Evolutionary conservation across 257 asterid species (phyloP).

Genomic region (Nicotiana tabacum): DNA sequence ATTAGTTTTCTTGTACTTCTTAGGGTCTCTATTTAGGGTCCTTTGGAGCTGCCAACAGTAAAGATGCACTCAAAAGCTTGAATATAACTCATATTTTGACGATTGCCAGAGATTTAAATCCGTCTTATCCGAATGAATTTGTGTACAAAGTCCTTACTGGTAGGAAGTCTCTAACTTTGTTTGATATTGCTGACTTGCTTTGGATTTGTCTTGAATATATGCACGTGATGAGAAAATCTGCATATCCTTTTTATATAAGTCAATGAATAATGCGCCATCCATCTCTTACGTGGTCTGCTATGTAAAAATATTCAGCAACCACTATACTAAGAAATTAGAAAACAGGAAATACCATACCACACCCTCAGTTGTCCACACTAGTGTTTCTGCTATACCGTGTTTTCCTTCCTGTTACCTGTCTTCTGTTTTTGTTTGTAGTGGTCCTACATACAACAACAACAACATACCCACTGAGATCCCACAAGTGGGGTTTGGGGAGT

Average conservation of each 20-base stretch:
- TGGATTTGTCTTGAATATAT: background rate
- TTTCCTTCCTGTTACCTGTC: background rate
- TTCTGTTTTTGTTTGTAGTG: background rate
- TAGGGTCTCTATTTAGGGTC: constrained; percentile 95
- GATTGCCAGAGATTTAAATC: constrained; percentile 42
- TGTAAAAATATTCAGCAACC: background rate
- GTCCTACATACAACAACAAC: background rate
- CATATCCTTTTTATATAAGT: background rate
- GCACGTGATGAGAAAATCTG: background rate
- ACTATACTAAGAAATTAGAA: background rate
- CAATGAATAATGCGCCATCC: background rate
- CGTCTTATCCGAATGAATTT: constrained; percentile 57
- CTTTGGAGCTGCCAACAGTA: constrained; percentile 71
- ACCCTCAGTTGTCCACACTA: background rate
- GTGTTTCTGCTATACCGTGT: background rate
- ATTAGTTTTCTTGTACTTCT: constrained; percentile 10
- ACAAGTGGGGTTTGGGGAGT: no score
- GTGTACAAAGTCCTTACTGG: constrained; percentile 59
- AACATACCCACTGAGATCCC: no score
- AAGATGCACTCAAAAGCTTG: constrained; percentile 45
- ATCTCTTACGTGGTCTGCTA: background rate
- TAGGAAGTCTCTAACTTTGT: constrained; percentile 15
- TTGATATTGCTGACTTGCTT: background rate
- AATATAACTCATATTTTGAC: constrained; percentile 76
- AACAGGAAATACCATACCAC: background rate